These are phyloP conservation scores for Syzygium aromaticum DNA, from an alignment of 345 rosid species.

Conservation along the genomic window DNA sequence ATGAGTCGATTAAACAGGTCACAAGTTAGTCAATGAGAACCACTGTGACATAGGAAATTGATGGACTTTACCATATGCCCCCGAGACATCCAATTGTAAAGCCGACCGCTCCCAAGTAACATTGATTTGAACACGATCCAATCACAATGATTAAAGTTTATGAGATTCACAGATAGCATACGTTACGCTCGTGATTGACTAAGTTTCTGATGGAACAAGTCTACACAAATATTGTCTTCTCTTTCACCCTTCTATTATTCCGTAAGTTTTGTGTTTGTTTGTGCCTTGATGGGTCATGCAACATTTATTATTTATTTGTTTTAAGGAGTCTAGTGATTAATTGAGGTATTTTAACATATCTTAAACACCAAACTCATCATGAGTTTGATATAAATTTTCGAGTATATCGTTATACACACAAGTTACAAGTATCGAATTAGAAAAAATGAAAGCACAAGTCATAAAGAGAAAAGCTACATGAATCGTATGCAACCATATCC, in stretches of 20 bases:
- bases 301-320: background rate
- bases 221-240: background rate
- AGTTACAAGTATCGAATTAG: background rate
- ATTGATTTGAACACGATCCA: background rate
- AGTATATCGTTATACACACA: background rate
- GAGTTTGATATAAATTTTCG: background rate
- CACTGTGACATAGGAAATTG: background rate
- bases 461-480: background rate
- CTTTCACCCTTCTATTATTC: background rate
- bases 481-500: background rate
- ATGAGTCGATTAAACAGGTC: background rate
- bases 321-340: background rate
- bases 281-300: background rate
- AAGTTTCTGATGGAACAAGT: background rate
- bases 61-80: background rate
- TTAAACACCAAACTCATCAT: background rate
- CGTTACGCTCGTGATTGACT: background rate
- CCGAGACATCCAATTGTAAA: background rate
- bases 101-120: background rate
- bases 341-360: background rate
- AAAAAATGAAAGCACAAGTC: background rate
- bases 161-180: background rate
- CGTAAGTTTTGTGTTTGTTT: background rate
- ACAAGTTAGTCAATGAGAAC: background rate
- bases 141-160: background rate